A percentile compares a stretch with the other conserved stretches of the same genome.
These are phyloP conservation scores for Yamadazyma nakazawae DNA, from an alignment of 805 yeast species.

Conservation along the genomic window DNA sequence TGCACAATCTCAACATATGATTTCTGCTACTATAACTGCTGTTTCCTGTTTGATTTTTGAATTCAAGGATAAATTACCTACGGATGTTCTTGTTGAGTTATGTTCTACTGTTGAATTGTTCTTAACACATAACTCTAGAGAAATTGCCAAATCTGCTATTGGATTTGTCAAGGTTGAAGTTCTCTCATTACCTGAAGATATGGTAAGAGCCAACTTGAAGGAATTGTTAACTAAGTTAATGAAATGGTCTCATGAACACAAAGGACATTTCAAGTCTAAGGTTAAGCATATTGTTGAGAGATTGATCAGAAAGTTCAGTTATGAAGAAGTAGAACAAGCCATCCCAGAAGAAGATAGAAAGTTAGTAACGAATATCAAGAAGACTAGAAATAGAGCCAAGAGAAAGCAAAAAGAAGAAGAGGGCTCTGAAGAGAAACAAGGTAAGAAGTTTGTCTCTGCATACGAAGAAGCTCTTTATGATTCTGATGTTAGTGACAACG, in stretches of 20 bases:
- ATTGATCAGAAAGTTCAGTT: slow-evolving; percentile 85
- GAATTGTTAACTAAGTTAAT: slow-evolving; percentile 69
- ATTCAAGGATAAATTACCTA: slow-evolving; percentile 63
- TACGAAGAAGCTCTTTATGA: slow-evolving; percentile 91
- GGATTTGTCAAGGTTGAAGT: slow-evolving; percentile 93
- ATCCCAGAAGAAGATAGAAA: slow-evolving; percentile 92
- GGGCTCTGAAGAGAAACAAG: slow-evolving; percentile 18
- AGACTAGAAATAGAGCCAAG: slow-evolving; percentile 79
- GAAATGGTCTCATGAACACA: slow-evolving; percentile 94
- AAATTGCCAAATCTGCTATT: slow-evolving; percentile 89
- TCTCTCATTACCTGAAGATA: slow-evolving; percentile 74
- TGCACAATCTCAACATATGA: slow-evolving; percentile 92
- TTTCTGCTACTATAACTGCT: slow-evolving; percentile 89
- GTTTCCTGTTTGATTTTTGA: slow-evolving; percentile 84
- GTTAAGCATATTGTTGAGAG: slow-evolving; percentile 93
- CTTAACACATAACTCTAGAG: slow-evolving; percentile 85
- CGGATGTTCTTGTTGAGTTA: slow-evolving; percentile 64
- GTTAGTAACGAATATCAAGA: slow-evolving; percentile 79
- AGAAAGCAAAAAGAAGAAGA: slow-evolving; percentile 54
- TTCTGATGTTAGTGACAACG: slow-evolving; percentile 56
- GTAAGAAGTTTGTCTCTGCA: slow-evolving; percentile 71
- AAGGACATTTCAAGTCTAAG: slow-evolving; percentile 89
- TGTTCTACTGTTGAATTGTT: slow-evolving; percentile 85
- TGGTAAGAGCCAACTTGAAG: slow-evolving; percentile 62
- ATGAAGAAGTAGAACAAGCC: slow-evolving; percentile 70